Base-by-base conservation (phyloP, 2,329 filamentous ascomycete species). In the Aspergillus spinulosporus region DNA sequence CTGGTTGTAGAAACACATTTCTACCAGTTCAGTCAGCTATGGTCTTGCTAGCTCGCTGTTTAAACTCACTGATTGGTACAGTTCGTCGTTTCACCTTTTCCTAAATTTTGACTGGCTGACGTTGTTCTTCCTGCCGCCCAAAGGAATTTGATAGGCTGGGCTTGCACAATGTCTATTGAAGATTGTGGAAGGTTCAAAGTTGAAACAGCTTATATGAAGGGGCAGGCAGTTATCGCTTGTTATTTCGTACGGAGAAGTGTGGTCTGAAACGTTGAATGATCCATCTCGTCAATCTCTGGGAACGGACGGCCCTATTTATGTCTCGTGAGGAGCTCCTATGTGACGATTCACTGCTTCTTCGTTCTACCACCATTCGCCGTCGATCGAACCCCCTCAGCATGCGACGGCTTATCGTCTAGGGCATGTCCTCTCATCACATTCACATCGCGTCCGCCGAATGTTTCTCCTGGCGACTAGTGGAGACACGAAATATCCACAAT, bases 1-100 rank as follows among this genome's bases (percentile, higher is more conserved):
- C 76, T 93, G 89, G 69, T 97, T 92, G 81, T 92, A 97, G 82
- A 94, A 97, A 80, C 93, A 97, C 93, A 97, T 96, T 66, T 71
- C 81, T 77, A 66, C 68, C 59, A 63, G 52, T 64, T 63, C 59
- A 46, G 64, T 75, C 61, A 75, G 69, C 61, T 55, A 60, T 58
- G 46, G 39, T 59, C 53, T 43, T 51, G 60, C 49, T 57, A 54
- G 62, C 51, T 57, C 59, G 48, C 48, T 58, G 64, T 64, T 9
- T 60, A 65, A 68, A 73, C 71, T 64, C 59, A 74, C 72, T 72
- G 68, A 54, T 59, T 56, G 60, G 57, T 57, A 62, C 57, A 61
- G 61, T 63, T 65, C 54, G 59, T 59, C 60, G 72, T 74, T 74
- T 74, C 72, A 74, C 66, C 52, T 63, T 64, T 62, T 55, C 58